Conservation (phyloP, 768 basidiomycete species). For the Floccularia luteovirens region DNA sequence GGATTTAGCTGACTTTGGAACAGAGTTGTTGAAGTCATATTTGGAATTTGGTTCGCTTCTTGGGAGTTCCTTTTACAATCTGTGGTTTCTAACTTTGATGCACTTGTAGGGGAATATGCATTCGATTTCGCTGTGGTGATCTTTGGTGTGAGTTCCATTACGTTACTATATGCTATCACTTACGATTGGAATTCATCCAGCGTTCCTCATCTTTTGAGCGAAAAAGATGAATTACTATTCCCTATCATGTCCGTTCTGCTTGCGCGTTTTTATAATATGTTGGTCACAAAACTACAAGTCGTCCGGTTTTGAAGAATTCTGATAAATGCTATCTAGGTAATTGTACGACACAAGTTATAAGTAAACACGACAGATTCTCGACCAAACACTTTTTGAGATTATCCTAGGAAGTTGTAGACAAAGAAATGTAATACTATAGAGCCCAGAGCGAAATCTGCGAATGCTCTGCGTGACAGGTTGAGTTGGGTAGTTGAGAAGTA, state of each 20-base stretch:
- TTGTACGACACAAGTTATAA: background rate
- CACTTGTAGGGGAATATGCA: constrained; percentile 64
- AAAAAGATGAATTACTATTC: constrained; percentile 18
- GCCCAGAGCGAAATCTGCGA: constrained; percentile 94
- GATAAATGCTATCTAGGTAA: background rate
- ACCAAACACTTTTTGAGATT: constrained; percentile 9
- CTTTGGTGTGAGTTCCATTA: constrained; percentile 53
- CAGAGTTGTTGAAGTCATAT: constrained; percentile 71
- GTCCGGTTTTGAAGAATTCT: no score
- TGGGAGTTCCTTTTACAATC: background rate
- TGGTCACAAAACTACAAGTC: no score
- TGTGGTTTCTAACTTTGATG: constrained; percentile 7
- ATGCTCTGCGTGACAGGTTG: constrained; percentile 57
- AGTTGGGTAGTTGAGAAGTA: background rate
- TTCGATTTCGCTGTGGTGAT: constrained; percentile 86
- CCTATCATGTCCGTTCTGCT: background rate
- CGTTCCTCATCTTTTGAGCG: constrained; percentile 73
- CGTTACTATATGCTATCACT: constrained; percentile 1
- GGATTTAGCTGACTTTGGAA: constrained; percentile 1
- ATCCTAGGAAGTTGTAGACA: constrained; percentile 97
- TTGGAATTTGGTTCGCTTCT: constrained; percentile 62
- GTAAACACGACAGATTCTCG: background rate
- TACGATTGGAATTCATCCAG: constrained; percentile 22
- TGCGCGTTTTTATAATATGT: no score
- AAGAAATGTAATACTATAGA: constrained; percentile 97